phyloP scores from a whole-genome alignment of 2,329 filamentous ascomycete genomes.

The Alternaria gansuensis region DNA sequence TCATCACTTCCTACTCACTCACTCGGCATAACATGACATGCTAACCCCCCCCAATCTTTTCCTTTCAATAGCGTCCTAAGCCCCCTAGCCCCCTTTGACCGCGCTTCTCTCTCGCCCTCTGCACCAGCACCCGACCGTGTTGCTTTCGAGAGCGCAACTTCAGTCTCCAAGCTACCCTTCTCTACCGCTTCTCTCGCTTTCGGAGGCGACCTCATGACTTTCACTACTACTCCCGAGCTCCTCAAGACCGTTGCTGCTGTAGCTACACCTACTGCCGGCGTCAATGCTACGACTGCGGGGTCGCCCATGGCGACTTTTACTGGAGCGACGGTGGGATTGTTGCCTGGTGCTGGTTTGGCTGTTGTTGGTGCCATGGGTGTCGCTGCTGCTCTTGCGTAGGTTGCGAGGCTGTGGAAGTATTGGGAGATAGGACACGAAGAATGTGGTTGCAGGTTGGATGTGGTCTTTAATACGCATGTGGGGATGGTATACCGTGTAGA shows the following conservation, averaged over 20 bases:
- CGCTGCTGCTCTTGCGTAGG: constrained; percentile 9
- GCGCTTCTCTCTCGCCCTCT: constrained; percentile 29
- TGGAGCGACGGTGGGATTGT: constrained; percentile 2
- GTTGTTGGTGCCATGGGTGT: constrained; percentile 9
- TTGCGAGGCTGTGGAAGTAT: too few relatives aligned
- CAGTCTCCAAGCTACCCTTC: constrained; percentile 30
- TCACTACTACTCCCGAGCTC: constrained; percentile 36
- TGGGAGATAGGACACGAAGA: neutral
- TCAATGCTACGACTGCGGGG: constrained; percentile 8
- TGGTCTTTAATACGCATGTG: neutral
- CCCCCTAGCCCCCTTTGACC: constrained; percentile 30
- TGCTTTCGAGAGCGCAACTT: constrained; percentile 34
- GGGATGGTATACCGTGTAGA: neutral
- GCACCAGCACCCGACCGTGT: constrained; percentile 31
- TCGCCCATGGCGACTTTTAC: constrained; percentile 13
- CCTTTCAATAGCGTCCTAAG: constrained; percentile 24
- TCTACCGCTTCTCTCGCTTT: constrained; percentile 31
- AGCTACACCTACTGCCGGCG: constrained; percentile 19
- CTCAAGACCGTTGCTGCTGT: constrained; percentile 38
- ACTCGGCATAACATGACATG: neutral
- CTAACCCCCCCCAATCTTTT: neutral
- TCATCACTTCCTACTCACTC: neutral
- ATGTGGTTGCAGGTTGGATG: neutral
- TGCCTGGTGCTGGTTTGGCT: constrained; percentile 10
- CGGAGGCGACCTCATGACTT: constrained; percentile 33